phyloP scores from a whole-genome alignment of 768 basidiomycete genomes.

The Tulasnella sp. region DNA sequence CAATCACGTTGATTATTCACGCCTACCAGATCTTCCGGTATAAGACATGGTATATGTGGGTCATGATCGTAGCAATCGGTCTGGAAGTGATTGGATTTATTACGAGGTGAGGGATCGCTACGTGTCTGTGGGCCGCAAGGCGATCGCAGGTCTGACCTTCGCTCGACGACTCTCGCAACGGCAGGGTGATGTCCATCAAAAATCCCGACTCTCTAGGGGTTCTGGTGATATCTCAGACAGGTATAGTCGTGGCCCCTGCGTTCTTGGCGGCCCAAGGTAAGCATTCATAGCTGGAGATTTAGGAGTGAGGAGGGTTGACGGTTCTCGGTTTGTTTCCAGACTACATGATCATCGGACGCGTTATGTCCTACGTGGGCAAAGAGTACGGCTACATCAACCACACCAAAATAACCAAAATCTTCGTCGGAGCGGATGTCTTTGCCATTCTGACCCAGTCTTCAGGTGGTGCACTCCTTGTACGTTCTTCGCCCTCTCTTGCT shows the following conservation, averaged over 20 bases:
- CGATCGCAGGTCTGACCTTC: background rate
- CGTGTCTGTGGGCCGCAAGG: background rate
- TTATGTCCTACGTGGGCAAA: slow-evolving; percentile 31
- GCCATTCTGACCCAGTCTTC: slow-evolving; percentile 29
- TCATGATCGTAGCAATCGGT: slow-evolving; percentile 6
- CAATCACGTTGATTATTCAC: background rate
- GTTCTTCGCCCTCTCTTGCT: background rate
- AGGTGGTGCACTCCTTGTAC: slow-evolving; percentile 18
- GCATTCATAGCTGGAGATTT: background rate
- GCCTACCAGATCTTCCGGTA: slow-evolving; percentile 10
- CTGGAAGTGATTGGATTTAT: slow-evolving; percentile 22
- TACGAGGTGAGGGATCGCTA: background rate
- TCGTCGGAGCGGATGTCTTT: slow-evolving; percentile 29
- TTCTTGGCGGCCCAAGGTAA: slow-evolving; percentile 29
- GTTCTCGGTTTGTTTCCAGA: background rate
- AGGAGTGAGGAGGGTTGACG: background rate
- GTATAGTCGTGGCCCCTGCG: slow-evolving; percentile 29
- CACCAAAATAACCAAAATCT: slow-evolving; percentile 28
- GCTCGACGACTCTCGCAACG: background rate
- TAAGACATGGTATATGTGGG: slow-evolving; percentile 16
- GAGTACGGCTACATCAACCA: slow-evolving; percentile 24
- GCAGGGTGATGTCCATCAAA: slow-evolving; percentile 5
- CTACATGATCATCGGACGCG: slow-evolving; percentile 31
- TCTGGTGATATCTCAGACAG: slow-evolving; percentile 10
- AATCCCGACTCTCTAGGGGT: background rate